These are phyloP conservation scores for Geranomyces michiganensis DNA, from an alignment of 192 early-diverging fungal species.

Conservation along the genomic window DNA sequence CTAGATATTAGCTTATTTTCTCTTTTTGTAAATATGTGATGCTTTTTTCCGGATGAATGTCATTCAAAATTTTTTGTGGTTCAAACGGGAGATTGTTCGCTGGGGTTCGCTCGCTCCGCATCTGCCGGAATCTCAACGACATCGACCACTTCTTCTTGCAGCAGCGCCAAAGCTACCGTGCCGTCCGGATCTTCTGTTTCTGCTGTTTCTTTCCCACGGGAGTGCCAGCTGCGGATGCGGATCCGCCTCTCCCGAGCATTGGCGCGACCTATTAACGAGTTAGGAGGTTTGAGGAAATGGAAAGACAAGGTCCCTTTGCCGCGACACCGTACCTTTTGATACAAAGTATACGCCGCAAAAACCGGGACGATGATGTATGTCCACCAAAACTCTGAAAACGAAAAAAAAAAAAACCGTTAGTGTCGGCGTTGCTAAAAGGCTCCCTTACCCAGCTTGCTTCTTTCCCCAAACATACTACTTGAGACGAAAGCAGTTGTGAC, in stretches of 20 bases:
- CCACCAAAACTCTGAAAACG: conserved; percentile 33
- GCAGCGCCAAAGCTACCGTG: too few relatives aligned
- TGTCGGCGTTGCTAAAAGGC: background rate
- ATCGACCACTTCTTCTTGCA: too few relatives aligned
- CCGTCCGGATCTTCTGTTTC: background rate
- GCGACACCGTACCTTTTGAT: conserved; percentile 10
- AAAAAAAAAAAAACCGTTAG: background rate
- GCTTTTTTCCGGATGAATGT: too few relatives aligned
- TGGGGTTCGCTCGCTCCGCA: too few relatives aligned
- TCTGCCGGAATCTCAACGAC: too few relatives aligned
- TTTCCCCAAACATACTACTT: conserved; percentile 45
- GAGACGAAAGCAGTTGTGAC: conserved; percentile 63
- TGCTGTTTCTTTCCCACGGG: background rate
- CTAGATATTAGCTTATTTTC: too few relatives aligned
- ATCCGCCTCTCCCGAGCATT: conserved; percentile 13
- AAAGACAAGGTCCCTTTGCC: too few relatives aligned
- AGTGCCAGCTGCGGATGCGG: background rate
- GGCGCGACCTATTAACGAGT: conserved; percentile 16
- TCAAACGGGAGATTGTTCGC: too few relatives aligned
- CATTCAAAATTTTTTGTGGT: too few relatives aligned
- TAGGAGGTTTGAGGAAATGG: background rate
- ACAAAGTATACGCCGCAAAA: conserved; percentile 60
- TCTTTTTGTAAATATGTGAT: too few relatives aligned
- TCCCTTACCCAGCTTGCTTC: conserved; percentile 27
- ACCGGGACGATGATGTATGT: conserved; percentile 46